Base-by-base conservation (phyloP, 73 alveolate species). In the Blepharisma stoltei region DNA sequence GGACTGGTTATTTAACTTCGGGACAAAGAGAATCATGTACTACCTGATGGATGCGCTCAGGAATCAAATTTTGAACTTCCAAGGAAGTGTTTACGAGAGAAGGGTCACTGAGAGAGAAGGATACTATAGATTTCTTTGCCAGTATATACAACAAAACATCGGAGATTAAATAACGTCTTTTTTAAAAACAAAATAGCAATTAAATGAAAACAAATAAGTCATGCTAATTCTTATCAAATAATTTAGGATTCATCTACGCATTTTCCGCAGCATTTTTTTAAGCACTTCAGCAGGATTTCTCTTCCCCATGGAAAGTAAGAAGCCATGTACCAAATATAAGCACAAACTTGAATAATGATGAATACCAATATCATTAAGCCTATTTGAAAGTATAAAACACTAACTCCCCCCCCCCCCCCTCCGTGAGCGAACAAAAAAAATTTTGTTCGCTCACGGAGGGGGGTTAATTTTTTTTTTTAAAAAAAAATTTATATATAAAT, bases 241-340 rank as follows among this genome's bases (percentile, higher is more conserved):
- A 32, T 32, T 32, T 52, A 52, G 0, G n/a, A 20, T 52, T 52
- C 66, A 11, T 52, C 66, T 1, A 52, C 66, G 23, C 66, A 52
- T 52, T 20, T 11, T 60, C 76, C 49, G 52, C 76, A 60, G 71
- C 76, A 60, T 60, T 80, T 78, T 38, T 43, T 79, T 49, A 83
- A 88, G 75, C 97, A 88, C 47, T 89, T 80, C 18, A 79, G 71
- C 18, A 91, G 55, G 65, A 94, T 87, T 68, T 81, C 89, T 81
- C 94, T 90, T 11, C 94, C 97, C 86, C 82, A 91, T 37, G 97
- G 97, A 38, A 91, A 81, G 54, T 91, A 91, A 75, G 94, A 80
- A 43, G 92, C 89, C 32, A 89, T 87, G 83, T 91, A 91, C 95
- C 95, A 91, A 25, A 90, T 68, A 81, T 85, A 91, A 23, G 97